These are phyloP conservation scores for Coleophoma cylindrospora DNA, from an alignment of 2,329 filamentous ascomycete species.

Conservation along the genomic window DNA sequence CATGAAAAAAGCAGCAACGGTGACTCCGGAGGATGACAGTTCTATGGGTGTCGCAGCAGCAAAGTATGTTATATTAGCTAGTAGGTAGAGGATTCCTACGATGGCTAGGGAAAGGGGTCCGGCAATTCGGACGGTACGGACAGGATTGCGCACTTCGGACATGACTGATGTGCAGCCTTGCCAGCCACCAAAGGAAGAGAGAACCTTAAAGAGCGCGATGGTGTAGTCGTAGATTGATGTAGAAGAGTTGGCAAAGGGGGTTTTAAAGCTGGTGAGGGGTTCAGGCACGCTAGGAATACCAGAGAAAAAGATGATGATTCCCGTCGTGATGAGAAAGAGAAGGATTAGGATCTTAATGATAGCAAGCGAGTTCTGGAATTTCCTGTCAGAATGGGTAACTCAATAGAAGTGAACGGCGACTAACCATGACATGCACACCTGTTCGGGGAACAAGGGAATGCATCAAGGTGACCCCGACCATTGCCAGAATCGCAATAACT, in stretches of 20 bases:
- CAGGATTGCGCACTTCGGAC: neutral
- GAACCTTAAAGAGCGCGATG: neutral
- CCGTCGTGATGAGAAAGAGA: neutral
- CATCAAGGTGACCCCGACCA: neutral
- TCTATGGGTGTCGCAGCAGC: neutral
- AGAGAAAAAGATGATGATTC: neutral
- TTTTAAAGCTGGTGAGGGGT: neutral
- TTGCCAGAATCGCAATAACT: neutral
- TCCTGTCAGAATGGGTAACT: neutral
- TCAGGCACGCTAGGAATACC: neutral
- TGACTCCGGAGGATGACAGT: neutral
- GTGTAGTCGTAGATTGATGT: neutral
- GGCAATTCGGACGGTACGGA: neutral
- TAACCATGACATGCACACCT: neutral
- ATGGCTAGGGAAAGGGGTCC: neutral
- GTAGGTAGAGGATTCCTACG: neutral
- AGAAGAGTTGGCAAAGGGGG: neutral
- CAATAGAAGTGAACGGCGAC: neutral
- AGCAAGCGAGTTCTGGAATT: neutral
- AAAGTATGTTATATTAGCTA: neutral
- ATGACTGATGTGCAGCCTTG: neutral
- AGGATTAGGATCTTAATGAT: neutral
- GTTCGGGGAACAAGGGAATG: neutral
- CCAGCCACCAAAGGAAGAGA: neutral
- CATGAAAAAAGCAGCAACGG: neutral